phyloP scores from a whole-genome alignment of 2,329 filamentous ascomycete species.

The Torrubiellomyces zombiae region DNA sequence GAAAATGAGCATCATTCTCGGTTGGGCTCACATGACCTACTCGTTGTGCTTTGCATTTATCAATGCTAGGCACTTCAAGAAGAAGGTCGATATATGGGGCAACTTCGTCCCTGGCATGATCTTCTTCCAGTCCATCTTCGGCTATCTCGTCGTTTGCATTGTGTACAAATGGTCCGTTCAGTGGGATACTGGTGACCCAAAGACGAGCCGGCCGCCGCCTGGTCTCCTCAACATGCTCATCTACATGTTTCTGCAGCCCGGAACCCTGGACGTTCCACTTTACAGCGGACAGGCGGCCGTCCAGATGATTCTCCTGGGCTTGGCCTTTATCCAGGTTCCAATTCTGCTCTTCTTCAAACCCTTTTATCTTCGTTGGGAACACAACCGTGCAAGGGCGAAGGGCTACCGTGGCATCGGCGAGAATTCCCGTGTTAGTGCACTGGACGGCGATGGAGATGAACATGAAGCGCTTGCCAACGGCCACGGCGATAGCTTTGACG shows the following conservation, averaged over 20 bases:
- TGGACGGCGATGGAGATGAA: slow-evolving; percentile 80
- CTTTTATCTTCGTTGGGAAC: slow-evolving; percentile 82
- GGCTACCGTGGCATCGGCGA: slow-evolving; percentile 93
- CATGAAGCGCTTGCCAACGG: slow-evolving; percentile 34
- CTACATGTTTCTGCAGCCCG: slow-evolving; percentile 95
- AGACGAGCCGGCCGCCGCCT: slow-evolving; percentile 45
- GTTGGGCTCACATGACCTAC: slow-evolving; percentile 98
- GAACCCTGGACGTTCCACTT: slow-evolving; percentile 53
- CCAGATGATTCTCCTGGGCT: slow-evolving; percentile 61
- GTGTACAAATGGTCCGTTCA: slow-evolving; percentile 94
- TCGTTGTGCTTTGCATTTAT: slow-evolving; percentile 83
- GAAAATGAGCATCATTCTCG: slow-evolving; percentile 96
- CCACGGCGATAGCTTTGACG: slow-evolving; percentile 39
- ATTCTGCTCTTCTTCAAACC: slow-evolving; percentile 89
- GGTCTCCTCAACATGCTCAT: slow-evolving; percentile 97
- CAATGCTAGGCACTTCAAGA: slow-evolving; percentile 91
- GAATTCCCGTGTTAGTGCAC: slow-evolving; percentile 68
- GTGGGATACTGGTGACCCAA: slow-evolving; percentile 41
- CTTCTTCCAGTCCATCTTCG: slow-evolving; percentile 98
- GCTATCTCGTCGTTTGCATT: slow-evolving; percentile 85
- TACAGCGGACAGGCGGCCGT: slow-evolving; percentile 63
- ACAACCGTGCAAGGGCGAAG: slow-evolving; percentile 72
- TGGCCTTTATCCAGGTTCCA: slow-evolving; percentile 78
- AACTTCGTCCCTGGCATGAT: slow-evolving; percentile 98
- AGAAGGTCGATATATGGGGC: slow-evolving; percentile 86